Base-by-base conservation (phyloP, 2,329 filamentous ascomycete genomes). In the Lomentospora prolificans region DNA sequence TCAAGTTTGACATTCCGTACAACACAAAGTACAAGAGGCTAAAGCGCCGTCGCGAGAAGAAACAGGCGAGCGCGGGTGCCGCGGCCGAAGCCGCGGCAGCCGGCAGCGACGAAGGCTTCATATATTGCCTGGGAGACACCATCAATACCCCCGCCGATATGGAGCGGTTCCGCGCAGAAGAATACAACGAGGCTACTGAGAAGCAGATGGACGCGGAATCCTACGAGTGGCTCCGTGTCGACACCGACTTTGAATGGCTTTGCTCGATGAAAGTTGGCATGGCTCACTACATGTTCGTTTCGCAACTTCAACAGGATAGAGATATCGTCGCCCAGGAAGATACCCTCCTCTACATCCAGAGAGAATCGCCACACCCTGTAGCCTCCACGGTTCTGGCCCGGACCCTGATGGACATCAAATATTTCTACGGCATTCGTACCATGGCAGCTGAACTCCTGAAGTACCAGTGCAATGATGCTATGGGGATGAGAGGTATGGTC, bases 1-100 rank as follows among this genome's bases (percentile, higher is more conserved):
- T 77, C 24, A 94, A 88, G 66, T 88, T 97, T 58, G 91, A 96
- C 59, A 96, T 99, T 58, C 91, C 92, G 0, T 99, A 99, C 72
- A 97, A 97, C 64, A 99, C 94, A 0, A 99, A 99, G 68, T 99
- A 99, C 73, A 99, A 97, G 73, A 85, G 95, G 7, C 78, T 99
- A 2, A 99, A 99, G 75, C 80, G 91, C 50, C 82, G 87, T 48
- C 78, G 88, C 30, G 84, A 92, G 67, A 90, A 90, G 67, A 84
- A 89, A 58, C 83, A 81, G 22, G 79, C 52, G 19, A 46, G 44
- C 4, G 51, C 57, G 80, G 39, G 50, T 55, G 74, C 51, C 68
- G 66, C 46, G 66, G 87, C 78, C 57, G 79, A 80, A 53, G 87
- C 87, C 64, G 77, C 77, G 50, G 69, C 69, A 4, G 78, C 79